These are phyloP conservation scores for Colletotrichum eremochloae DNA, from an alignment of 2,329 filamentous ascomycete genomes.

Conservation along the genomic window DNA sequence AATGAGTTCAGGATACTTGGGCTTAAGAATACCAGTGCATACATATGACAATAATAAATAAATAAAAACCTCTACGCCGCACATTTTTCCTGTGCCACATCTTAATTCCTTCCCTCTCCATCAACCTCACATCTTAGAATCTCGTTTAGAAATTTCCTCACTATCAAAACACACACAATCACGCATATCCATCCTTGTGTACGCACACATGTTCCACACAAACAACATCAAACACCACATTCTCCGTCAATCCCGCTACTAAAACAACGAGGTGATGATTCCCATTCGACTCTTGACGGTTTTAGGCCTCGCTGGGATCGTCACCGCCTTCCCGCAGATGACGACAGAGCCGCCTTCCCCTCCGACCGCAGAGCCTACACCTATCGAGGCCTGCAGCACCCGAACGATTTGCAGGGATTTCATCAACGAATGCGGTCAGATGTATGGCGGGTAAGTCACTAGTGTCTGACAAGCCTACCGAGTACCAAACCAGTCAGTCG, in stretches of 20 bases:
- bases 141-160: too few relatives aligned
- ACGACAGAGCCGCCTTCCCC: neutral
- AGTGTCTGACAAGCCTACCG: neutral
- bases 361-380: neutral
- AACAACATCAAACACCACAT: neutral
- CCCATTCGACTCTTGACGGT: slow-evolving; percentile 6
- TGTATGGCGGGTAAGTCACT: slow-evolving; percentile 44
- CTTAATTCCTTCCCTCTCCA: too few relatives aligned
- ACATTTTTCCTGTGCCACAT: too few relatives aligned
- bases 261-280: slow-evolving; percentile 20
- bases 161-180: too few relatives aligned
- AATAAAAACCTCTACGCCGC: too few relatives aligned
- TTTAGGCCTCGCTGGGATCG: slow-evolving; percentile 28
- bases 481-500: slow-evolving; percentile 26
- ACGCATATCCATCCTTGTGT: too few relatives aligned
- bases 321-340: slow-evolving; percentile 28
- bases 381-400: slow-evolving; percentile 43
- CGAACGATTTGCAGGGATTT: slow-evolving; percentile 45
- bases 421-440: slow-evolving; percentile 41
- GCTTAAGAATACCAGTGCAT: too few relatives aligned
- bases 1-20: too few relatives aligned
- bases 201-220: too few relatives aligned
- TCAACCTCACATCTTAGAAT: too few relatives aligned
- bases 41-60: too few relatives aligned
- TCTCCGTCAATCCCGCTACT: neutral